phyloP scores from a whole-genome alignment of 257 asterid species.

The Mentha longifolia region DNA sequence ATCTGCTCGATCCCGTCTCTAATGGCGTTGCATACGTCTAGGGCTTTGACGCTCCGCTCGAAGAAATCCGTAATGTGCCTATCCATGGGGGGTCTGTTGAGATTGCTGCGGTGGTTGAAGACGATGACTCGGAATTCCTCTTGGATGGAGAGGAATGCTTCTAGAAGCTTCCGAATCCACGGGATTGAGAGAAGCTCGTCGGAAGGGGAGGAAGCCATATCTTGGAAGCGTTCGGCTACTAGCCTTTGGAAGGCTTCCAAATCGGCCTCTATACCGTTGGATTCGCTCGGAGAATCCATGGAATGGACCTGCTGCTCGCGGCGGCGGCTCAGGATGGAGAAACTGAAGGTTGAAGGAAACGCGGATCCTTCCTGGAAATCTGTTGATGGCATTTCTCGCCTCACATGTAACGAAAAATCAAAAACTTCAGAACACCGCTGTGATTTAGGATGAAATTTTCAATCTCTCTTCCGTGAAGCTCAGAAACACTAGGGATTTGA shows the following conservation, averaged over 20 bases:
- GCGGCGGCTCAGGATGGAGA: slow-evolving; percentile 65
- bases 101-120: slow-evolving; percentile 41
- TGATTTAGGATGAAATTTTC: background rate
- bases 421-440: background rate
- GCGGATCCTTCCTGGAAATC: slow-evolving; percentile 72
- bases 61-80: slow-evolving; percentile 60
- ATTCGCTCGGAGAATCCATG: slow-evolving; percentile 63
- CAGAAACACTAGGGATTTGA: background rate
- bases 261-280: slow-evolving; percentile 51
- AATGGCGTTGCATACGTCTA: slow-evolving; percentile 92
- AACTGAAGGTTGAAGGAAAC: slow-evolving; percentile 55
- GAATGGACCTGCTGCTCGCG: slow-evolving; percentile 87
- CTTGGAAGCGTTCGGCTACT: slow-evolving; percentile 62
- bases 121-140: slow-evolving; percentile 74
- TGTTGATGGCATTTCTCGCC: slow-evolving; percentile 74
- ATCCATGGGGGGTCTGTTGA: slow-evolving; percentile 73
- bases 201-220: slow-evolving; percentile 44
- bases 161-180: slow-evolving; percentile 80
- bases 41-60: slow-evolving; percentile 81
- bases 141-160: slow-evolving; percentile 71
- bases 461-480: background rate
- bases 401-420: slow-evolving; percentile 36
- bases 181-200: slow-evolving; percentile 64
- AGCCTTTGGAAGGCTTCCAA: slow-evolving; percentile 69
- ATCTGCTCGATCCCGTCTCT: slow-evolving; percentile 93